phyloP scores from a whole-genome alignment of 106 monocot genomes.

The Gastrodia elata region DNA sequence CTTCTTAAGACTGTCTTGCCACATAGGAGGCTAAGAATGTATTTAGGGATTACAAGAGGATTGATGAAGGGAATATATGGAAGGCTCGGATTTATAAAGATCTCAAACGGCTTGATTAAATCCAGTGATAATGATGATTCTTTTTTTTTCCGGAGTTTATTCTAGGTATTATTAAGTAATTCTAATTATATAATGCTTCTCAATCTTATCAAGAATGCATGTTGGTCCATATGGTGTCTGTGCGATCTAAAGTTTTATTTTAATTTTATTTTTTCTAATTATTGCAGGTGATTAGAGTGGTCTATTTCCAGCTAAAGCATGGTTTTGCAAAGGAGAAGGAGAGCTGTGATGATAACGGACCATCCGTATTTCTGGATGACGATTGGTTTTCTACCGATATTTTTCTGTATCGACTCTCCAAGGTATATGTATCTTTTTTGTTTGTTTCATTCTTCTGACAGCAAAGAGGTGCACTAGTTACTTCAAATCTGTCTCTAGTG shows the following conservation, averaged over 20 bases:
- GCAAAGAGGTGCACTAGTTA: neutral
- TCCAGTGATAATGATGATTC: neutral
- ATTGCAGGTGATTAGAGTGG: slow-evolving; percentile 42
- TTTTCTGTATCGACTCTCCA: slow-evolving; percentile 54
- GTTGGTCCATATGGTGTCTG: neutral
- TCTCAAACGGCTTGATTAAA: neutral
- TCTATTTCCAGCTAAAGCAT: slow-evolving; percentile 58
- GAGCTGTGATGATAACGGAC: slow-evolving; percentile 20
- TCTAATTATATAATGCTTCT: neutral
- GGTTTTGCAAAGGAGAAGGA: slow-evolving; percentile 33
- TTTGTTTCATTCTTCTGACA: neutral
- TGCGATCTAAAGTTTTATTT: no score
- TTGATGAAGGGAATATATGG: neutral
- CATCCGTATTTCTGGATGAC: slow-evolving; percentile 49
- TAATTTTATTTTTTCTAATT: neutral
- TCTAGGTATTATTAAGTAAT: neutral
- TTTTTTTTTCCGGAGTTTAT: neutral
- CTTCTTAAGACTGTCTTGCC: no score
- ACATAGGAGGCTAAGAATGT: no score
- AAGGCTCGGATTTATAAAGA: neutral
- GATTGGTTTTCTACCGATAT: slow-evolving; percentile 56
- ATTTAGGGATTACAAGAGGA: no score
- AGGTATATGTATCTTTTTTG: slow-evolving; percentile 28
- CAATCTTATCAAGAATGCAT: neutral
- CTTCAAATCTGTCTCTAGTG: neutral